Evolutionary conservation across 192 early-diverging fungal genomes (phyloP).

Genomic region (Coemansia sp.): DNA sequence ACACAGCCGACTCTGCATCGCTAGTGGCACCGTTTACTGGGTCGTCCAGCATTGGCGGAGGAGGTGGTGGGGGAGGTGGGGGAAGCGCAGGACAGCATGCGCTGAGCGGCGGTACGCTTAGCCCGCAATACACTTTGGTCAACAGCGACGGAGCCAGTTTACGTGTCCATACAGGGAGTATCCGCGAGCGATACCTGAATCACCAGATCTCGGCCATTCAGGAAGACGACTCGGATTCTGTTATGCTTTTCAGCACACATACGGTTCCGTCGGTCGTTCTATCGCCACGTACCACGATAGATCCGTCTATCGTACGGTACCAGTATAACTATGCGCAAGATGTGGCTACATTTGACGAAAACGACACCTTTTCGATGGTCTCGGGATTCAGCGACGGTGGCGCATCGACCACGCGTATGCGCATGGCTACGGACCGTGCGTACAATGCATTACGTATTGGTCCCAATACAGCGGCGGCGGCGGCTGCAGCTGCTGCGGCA

Average conservation of each 20-base stretch:
- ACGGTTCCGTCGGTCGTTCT: not conserved
- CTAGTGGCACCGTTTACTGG: conserved; percentile 6
- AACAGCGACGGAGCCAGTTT: conserved; percentile 52
- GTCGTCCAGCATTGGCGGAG: not conserved
- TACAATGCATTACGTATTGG: conserved; percentile 45
- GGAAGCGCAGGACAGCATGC: not conserved
- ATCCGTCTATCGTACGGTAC: not conserved
- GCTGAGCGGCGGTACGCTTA: conserved; percentile 31
- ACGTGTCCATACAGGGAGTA: conserved; percentile 51
- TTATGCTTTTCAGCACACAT: conserved; percentile 16
- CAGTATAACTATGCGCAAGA: not conserved
- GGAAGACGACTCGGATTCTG: conserved; percentile 42
- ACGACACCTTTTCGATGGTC: conserved; percentile 35
- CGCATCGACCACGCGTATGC: conserved; percentile 43
- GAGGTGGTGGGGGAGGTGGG: not conserved
- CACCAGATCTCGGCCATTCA: conserved; percentile 34
- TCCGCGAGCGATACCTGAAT: conserved; percentile 47
- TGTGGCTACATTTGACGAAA: conserved; percentile 5
- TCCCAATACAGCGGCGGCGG: conserved; percentile 11
- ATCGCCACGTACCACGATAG: not conserved
- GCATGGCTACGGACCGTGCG: conserved; percentile 44
- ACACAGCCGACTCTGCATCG: conserved; percentile 11
- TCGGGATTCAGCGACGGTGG: conserved; percentile 47
- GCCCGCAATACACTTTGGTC: conserved; percentile 46
- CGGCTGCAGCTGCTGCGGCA: conserved; percentile 9